phyloP scores from a whole-genome alignment of 129 eudicot species.

The Flaveria trinervia region DNA sequence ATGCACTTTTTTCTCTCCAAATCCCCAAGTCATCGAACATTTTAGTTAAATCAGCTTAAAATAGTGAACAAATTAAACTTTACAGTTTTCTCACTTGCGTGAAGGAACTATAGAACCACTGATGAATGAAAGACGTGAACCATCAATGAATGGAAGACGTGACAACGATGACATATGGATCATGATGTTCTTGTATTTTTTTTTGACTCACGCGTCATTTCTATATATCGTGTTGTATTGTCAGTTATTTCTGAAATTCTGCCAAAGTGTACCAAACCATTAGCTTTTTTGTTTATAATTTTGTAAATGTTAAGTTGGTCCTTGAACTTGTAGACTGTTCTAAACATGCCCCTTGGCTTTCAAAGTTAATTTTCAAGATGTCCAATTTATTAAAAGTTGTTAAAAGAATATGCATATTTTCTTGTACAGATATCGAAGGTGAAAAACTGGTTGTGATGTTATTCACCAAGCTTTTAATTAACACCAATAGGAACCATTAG shows the following conservation, averaged over 20 bases:
- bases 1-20: constrained; percentile 2
- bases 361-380: background rate
- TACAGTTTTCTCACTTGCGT: background rate
- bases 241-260: background rate
- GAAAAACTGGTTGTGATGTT: no score
- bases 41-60: background rate
- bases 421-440: no score
- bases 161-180: background rate
- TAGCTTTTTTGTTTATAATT: background rate
- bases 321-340: background rate
- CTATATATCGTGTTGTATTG: background rate
- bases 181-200: background rate
- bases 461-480: no score
- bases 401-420: no score
- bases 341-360: background rate
- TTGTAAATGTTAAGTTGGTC: background rate
- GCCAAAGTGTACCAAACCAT: constrained; percentile 5
- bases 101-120: background rate
- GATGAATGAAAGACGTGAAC: background rate
- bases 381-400: no score
- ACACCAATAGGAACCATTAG: no score
- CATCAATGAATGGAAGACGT: no score
- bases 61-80: background rate
- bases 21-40: background rate
- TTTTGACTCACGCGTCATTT: background rate